Evolutionary conservation across 2,329 filamentous ascomycete species (phyloP).

Genomic region (Cercospora canescens): DNA sequence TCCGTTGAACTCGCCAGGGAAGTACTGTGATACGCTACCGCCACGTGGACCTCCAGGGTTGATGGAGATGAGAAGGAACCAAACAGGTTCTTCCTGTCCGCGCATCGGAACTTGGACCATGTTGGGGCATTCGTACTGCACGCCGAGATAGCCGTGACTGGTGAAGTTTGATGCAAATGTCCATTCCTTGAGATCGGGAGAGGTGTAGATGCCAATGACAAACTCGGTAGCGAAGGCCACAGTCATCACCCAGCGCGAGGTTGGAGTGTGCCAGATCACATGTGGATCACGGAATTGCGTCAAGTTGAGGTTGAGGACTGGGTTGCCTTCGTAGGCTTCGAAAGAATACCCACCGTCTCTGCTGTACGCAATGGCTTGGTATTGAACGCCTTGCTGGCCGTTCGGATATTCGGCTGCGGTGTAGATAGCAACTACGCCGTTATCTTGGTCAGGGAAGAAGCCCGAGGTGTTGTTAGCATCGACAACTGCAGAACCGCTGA

Average conservation of each 20-base stretch:
- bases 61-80: constrained; percentile 54
- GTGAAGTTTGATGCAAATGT: constrained; percentile 60
- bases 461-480: constrained; percentile 66
- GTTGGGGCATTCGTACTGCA: constrained; percentile 66
- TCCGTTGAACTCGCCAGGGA: constrained; percentile 63
- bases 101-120: constrained; percentile 57
- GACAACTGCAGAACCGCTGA: constrained; percentile 57
- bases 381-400: constrained; percentile 43
- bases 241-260: constrained; percentile 58
- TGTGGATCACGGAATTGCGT: constrained; percentile 66
- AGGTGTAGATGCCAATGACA: constrained; percentile 62
- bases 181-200: constrained; percentile 60
- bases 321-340: constrained; percentile 59
- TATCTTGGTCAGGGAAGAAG: constrained; percentile 62
- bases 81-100: constrained; percentile 43
- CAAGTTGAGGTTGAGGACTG: constrained; percentile 57
- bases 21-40: constrained; percentile 58
- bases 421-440: constrained; percentile 64
- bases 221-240: constrained; percentile 57
- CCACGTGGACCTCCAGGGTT: constrained; percentile 60
- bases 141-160: constrained; percentile 52
- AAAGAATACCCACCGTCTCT: constrained; percentile 63
- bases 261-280: constrained; percentile 57
- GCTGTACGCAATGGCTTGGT: constrained; percentile 64
- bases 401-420: constrained; percentile 44